Evolutionary conservation across 169 alveolate genomes (phyloP), one percentile per base, ranked within the genome.

Genomic region (Cryptosporidium sp.): DNA sequence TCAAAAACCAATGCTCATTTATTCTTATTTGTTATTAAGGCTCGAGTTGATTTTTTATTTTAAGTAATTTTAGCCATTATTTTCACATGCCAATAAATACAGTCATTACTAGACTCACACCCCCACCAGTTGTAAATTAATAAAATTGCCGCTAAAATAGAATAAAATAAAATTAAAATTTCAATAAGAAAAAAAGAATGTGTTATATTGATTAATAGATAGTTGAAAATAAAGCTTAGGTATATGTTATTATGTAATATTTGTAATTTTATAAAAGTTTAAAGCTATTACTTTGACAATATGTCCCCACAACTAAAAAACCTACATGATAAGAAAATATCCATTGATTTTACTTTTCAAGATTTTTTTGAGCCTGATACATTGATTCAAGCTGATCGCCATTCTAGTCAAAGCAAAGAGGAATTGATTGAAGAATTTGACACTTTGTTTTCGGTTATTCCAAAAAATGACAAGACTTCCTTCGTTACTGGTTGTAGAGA

Each of bases 101-200:
- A 65, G 72, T 65, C 72, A 65, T 65, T 65, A 65, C 72, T 65
- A 7, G 72, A 65, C 72, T 65, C 33, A 65, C 51, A 35, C 44
- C 53, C 72, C 72, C 72, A 31, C 72, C 44, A 31, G 18, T 31
- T 65, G 72, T 37, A 65, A 65, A 65, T 33, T 65, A 33, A 65
- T 21, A n/a, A 35, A 37, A 3, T 65, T 65, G 33, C 72, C 72
- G 72, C 72, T 65, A 65, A 12, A 31, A 65, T 26, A 37, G 48
- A 29, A 65, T 65, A 31, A 65, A 35, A 31, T 33, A 16, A 16
- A 35, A 26, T 10, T 0, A 37, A 65, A 37, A 65, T 33, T 65
- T 10, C 72, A 35, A 65, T 33, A 33, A 31, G 26, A 39, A 35
- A 35, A 35, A 65, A 35, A 35, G 16, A 65, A 65, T 33, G 44